Percentiles rank a stretch among this genome's conserved stretches.
Evolutionary conservation across 768 basidiomycete species (phyloP).

Genomic region (Cystobasidium tubakii): DNA sequence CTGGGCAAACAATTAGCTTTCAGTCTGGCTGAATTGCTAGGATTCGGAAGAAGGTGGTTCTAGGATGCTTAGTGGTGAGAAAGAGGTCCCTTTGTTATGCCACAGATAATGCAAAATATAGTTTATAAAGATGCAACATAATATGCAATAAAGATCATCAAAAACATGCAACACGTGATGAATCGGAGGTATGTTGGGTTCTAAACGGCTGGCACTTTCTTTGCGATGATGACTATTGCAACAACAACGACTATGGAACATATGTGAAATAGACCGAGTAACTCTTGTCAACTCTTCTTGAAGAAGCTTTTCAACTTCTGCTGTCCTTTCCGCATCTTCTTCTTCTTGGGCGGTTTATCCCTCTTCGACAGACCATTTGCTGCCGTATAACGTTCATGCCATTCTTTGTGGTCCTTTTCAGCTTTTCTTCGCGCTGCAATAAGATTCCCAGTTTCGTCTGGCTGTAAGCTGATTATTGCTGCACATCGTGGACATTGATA

Average conservation of each 20-base stretch:
- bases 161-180: neutral
- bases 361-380: neutral
- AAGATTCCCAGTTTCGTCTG: neutral
- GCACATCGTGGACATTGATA: slow-evolving; percentile 26
- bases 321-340: slow-evolving; percentile 31
- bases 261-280: no score
- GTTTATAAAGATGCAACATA: neutral
- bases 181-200: no score
- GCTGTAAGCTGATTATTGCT: slow-evolving; percentile 13
- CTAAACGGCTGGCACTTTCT: no score
- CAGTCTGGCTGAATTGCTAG: slow-evolving; percentile 41
- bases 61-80: neutral
- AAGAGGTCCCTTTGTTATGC: neutral
- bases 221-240: no score
- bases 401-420: neutral
- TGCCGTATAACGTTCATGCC: slow-evolving; percentile 15
- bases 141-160: neutral
- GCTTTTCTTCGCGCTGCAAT: neutral
- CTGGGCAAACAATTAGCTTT: slow-evolving; percentile 37
- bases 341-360: slow-evolving; percentile 15
- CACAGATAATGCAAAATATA: neutral
- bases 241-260: no score
- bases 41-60: slow-evolving; percentile 40
- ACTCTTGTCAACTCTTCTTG: neutral
- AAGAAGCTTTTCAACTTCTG: slow-evolving; percentile 33